Evolutionary conservation across 306 rosid species (phyloP), one percentile per base, ranked within the genome.

Genomic region (Rosa chinensis): DNA sequence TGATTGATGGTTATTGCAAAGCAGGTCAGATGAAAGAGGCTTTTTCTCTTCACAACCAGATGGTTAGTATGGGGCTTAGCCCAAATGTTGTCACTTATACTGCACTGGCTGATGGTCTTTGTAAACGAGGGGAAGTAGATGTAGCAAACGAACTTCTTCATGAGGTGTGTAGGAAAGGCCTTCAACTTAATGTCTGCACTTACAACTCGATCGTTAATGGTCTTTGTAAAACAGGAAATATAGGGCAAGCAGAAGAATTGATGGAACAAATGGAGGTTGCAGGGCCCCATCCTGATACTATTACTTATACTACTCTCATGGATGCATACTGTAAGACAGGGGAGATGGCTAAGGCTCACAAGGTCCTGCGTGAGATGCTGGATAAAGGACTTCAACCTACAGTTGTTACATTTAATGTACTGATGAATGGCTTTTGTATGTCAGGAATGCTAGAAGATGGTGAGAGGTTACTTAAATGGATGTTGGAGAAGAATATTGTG

Each of bases 371-470:
- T 78, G 77, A 78, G 80, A 92, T 92, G 98, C 86, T 90, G 55
- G 86, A 79, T 78, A 87, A 81, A 81, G 92, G 96, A 63, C 88
- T 90, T 76, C 88, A 87, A 74, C 98, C 97, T 66, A 90, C 98
- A 61, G 85, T 90, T 77, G 97, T 94, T 70, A 90, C 98, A 59
- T 94, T 94, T 84, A 94, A 92, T 78, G 98, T 94, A 82, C 81
- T 94, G 80, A 89, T 94, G 90, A 94, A 94, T 82, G 97, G 98
- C 25, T 89, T 92, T 89, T 94, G 97, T 85, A 79, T 84, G 88
- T 77, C 88, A 63, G 97, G 96, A 85, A 89, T 88, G 97, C 78
- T 94, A 80, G 93, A 90, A 83, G 94, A 94, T 80, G 93, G 94
- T 80, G 90, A 89, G 81, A 90, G 75, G 86, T 85, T 94, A 62